These are phyloP conservation scores for Backusella sp. DNA, from an alignment of 192 early-diverging fungal genomes.

Conservation along the genomic window DNA sequence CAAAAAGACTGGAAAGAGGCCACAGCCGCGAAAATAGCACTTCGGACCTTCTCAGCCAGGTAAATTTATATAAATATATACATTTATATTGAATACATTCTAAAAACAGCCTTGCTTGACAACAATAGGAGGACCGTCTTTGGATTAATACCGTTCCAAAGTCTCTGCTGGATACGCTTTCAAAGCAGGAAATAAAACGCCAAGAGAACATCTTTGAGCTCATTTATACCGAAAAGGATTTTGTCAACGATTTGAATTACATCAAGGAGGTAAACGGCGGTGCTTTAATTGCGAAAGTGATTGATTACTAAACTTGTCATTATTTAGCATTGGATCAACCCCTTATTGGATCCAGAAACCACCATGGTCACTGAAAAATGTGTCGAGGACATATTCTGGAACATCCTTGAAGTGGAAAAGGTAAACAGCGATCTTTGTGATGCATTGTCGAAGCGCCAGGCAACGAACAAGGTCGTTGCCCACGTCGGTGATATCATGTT, in stretches of 20 bases:
- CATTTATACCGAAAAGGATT: conserved; percentile 88
- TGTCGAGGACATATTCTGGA: conserved; percentile 77
- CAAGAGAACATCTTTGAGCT: conserved; percentile 94
- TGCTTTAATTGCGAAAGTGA: not conserved
- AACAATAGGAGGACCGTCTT: conserved; percentile 59
- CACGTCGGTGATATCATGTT: conserved; percentile 88
- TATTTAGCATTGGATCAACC: conserved; percentile 60
- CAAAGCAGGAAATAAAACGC: conserved; percentile 76
- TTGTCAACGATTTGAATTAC: conserved; percentile 83
- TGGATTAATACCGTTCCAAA: conserved; percentile 85
- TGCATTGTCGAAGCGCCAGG: conserved; percentile 61
- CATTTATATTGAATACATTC: not conserved
- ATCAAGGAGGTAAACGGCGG: conserved; percentile 62
- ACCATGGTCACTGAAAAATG: conserved; percentile 63
- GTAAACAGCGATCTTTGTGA: conserved; percentile 62
- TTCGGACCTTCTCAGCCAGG: conserved; percentile 36
- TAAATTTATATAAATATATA: not conserved
- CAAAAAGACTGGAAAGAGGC: conserved; percentile 18
- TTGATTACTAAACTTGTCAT: not conserved
- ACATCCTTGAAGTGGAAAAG: conserved; percentile 62
- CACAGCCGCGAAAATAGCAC: not conserved
- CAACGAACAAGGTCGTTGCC: conserved; percentile 65
- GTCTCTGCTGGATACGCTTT: conserved; percentile 69
- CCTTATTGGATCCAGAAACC: conserved; percentile 56
- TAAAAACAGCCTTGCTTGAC: no score